Evolutionary conservation across 768 basidiomycete species (phyloP).

Genomic region (Lactifluus volemus): DNA sequence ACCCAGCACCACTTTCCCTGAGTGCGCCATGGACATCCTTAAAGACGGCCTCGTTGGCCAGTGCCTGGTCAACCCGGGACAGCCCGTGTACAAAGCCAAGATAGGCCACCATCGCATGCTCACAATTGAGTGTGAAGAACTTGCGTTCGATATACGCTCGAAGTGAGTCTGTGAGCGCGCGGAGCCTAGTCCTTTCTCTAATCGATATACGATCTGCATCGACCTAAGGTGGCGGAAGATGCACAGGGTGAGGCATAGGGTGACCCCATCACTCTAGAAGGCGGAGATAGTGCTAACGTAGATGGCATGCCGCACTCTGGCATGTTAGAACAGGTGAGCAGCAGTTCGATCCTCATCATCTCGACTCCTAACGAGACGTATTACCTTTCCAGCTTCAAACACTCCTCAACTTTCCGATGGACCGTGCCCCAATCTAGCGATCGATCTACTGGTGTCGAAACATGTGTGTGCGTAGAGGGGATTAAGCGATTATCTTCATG

Average conservation of each 20-base stretch:
- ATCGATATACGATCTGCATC: background rate
- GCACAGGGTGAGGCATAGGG: slow-evolving; percentile 14
- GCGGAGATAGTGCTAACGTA: slow-evolving; percentile 13
- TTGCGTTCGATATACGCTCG: slow-evolving; percentile 34
- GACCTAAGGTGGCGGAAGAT: slow-evolving; percentile 4
- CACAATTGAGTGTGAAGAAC: slow-evolving; percentile 36
- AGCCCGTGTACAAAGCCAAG: slow-evolving; percentile 29
- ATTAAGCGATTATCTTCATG: background rate
- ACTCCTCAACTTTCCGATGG: slow-evolving; percentile 13
- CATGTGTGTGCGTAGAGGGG: background rate
- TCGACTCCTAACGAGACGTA: background rate
- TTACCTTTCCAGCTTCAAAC: slow-evolving; percentile 6
- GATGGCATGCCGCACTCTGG: slow-evolving; percentile 12
- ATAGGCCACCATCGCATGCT: slow-evolving; percentile 33
- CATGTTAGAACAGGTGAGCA: slow-evolving; percentile 15
- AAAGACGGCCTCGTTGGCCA: slow-evolving; percentile 26
- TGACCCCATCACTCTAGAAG: slow-evolving; percentile 11
- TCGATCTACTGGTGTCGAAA: background rate
- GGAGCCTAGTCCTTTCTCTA: background rate
- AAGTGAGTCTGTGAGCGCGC: slow-evolving; percentile 25
- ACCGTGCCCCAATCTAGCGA: slow-evolving; percentile 8
- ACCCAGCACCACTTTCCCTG: slow-evolving; percentile 31
- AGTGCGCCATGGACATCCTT: slow-evolving; percentile 28
- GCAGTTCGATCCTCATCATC: too few species aligned
- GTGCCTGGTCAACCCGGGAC: slow-evolving; percentile 27